Base-by-base conservation (phyloP, 139 green algal species). In the Chlorella vulgaris region DNA sequence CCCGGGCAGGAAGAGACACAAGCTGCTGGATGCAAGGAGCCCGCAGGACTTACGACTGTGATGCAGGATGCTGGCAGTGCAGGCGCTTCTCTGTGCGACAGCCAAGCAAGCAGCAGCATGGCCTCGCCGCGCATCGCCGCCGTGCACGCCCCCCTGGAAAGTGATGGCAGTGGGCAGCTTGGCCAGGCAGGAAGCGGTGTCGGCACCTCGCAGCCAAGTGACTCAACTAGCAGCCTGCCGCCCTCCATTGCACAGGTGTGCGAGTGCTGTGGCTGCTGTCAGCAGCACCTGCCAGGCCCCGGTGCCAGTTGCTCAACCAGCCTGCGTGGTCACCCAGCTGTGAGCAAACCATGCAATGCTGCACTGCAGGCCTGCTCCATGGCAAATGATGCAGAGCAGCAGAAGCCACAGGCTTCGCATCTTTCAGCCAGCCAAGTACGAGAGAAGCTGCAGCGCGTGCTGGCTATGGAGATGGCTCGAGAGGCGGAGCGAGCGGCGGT, bases 401-500 rank as follows among this genome's bases (percentile, higher is more conserved):
- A 58, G 47, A 15, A 58, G 47, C 10, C 15, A 15, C 21, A 65
- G 13, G 55, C 55, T 65, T 15, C 55, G 15, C 10, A 58, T 29
- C 55, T n/a, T 65, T 29, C 28, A 65, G 18, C 55, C 55, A 65
- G 55, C 55, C 28, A 28, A 70, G 35, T 51, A 6, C 53, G 53
- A 0, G 33, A 3, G 26, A 53, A 51, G 26, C 53, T 79, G 73
- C 73, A 79, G 73, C 73, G 36, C n/a, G 29, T 79, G 50, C 35
- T 79, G 35, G 73, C 67, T 50, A 35, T 40, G 26, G 73, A 79
- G 51, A 68, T 79, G 73, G 66, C 47, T 0, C 60, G 67, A 0
- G 67, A 82, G 76, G 47, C 47, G 62, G 76, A 78, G 50, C 50
- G 67, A 18, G 60, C n/a, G 36, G 50, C 19, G 26, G 33, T 78